Evolutionary conservation across 441 rosid species (phyloP).

Genomic region (Pelargonium hybrid): DNA sequence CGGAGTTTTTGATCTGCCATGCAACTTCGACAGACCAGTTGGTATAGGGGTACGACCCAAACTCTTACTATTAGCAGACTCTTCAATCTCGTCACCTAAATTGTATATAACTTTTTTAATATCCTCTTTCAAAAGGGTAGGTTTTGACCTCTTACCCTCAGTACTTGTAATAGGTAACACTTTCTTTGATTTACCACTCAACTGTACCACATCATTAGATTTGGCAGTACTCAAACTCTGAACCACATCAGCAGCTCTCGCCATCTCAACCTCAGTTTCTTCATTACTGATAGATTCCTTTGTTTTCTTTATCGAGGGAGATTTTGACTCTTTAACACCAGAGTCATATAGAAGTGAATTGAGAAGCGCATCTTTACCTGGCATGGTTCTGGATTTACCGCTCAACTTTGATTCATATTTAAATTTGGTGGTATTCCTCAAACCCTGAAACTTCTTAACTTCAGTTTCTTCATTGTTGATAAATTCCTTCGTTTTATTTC

Average conservation of each 20-base stretch:
- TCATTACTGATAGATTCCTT: slow-evolving; percentile 1
- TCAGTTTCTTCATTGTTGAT: no score
- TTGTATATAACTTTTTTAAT: no score
- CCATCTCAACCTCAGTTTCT: not conserved
- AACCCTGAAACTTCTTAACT: slow-evolving; percentile 16
- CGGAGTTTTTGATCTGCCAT: slow-evolving; percentile 23
- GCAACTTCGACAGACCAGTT: slow-evolving; percentile 12
- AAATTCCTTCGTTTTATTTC: no score
- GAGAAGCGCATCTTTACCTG: slow-evolving; percentile 15
- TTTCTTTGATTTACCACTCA: not conserved
- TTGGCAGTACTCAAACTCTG: not conserved
- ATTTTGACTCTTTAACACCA: slow-evolving; percentile 17
- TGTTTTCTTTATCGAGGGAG: slow-evolving; percentile 18
- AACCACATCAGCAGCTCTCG: not conserved
- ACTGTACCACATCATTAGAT: not conserved
- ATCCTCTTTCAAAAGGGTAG: no score
- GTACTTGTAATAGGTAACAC: not conserved
- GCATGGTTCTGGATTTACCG: slow-evolving; percentile 23
- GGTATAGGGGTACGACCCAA: no score
- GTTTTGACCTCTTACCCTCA: slow-evolving; percentile 5
- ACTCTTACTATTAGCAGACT: no score
- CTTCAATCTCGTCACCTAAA: no score
- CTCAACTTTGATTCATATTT: slow-evolving; percentile 16
- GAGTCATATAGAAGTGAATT: slow-evolving; percentile 21
- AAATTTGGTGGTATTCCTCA: slow-evolving; percentile 26